Conservation (phyloP, 75 land plant species). For the Selaginella moellendorffii region DNA sequence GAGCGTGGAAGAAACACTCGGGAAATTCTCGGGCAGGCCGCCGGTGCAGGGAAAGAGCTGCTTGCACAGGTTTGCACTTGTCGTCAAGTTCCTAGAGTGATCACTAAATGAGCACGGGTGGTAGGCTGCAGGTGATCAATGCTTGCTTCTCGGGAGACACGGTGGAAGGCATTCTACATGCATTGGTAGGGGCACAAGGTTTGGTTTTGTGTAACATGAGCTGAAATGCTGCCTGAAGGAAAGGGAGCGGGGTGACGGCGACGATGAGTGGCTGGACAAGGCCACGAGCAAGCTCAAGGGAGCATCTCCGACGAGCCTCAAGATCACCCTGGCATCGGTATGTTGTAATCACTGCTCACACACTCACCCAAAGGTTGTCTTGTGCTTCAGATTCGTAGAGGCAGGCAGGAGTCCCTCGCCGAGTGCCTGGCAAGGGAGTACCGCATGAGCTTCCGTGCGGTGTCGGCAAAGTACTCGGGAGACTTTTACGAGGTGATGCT, state of each 20-base stretch:
- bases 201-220: too few relatives aligned
- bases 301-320: slow-evolving; percentile 72
- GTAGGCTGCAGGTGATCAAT: slow-evolving; percentile 45
- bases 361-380: background rate
- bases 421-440: slow-evolving; percentile 62
- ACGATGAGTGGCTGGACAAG: slow-evolving; percentile 38
- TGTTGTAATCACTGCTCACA: background rate
- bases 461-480: slow-evolving; percentile 34
- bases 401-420: slow-evolving; percentile 46
- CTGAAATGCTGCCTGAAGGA: too few relatives aligned
- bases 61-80: slow-evolving; percentile 27
- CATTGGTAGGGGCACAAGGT: too few relatives aligned
- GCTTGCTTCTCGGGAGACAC: slow-evolving; percentile 52
- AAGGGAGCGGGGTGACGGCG: slow-evolving; percentile 16
- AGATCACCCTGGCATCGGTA: slow-evolving; percentile 67
- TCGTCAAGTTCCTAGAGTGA: background rate
- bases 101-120: background rate
- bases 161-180: slow-evolving; percentile 57
- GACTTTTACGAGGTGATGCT: slow-evolving; percentile 66
- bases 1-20: slow-evolving; percentile 30
- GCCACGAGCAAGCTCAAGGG: slow-evolving; percentile 39
- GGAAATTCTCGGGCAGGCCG: slow-evolving; percentile 30
- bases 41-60: slow-evolving; percentile 34
- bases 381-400: slow-evolving; percentile 61
- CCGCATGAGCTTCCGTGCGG: slow-evolving; percentile 42